Conservation (phyloP, 2,329 filamentous ascomycete species). For the Botrytis fragariae region DNA sequence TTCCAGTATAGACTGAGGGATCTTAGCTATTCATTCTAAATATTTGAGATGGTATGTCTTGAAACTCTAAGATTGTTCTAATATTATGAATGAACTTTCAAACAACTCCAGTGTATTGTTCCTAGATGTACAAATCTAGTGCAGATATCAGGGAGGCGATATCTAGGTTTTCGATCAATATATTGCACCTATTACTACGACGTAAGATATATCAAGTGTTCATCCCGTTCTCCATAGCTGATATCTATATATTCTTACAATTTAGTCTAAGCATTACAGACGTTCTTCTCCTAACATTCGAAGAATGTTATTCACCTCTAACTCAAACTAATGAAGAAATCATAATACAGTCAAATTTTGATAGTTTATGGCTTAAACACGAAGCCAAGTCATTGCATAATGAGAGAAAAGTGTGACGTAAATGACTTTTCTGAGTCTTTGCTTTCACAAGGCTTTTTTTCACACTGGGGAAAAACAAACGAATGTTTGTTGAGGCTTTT, state of each 20-base stretch:
- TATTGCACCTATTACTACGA: neutral
- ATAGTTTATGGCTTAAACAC: too few species aligned
- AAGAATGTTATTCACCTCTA: too few species aligned
- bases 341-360: too few species aligned
- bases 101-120: neutral
- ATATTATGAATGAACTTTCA: accelerated
- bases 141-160: accelerated
- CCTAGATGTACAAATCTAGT: accelerated
- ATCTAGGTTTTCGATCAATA: neutral
- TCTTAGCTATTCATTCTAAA: accelerated
- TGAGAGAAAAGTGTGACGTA: accelerated
- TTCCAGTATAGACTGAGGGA: neutral
- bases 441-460: neutral
- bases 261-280: neutral
- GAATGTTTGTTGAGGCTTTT: neutral
- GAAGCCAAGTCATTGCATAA: neutral
- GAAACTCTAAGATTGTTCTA: neutral
- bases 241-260: too few species aligned
- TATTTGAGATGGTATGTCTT: neutral
- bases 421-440: neutral
- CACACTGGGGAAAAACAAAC: accelerated
- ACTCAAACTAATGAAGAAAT: neutral
- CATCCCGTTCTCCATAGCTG: too few species aligned
- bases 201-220: too few species aligned
- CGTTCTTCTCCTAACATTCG: neutral